Evolutionary conservation across 192 early-diverging fungal species (phyloP), one percentile per base, ranked within the genome.

Genomic region (Backusella sp.): DNA sequence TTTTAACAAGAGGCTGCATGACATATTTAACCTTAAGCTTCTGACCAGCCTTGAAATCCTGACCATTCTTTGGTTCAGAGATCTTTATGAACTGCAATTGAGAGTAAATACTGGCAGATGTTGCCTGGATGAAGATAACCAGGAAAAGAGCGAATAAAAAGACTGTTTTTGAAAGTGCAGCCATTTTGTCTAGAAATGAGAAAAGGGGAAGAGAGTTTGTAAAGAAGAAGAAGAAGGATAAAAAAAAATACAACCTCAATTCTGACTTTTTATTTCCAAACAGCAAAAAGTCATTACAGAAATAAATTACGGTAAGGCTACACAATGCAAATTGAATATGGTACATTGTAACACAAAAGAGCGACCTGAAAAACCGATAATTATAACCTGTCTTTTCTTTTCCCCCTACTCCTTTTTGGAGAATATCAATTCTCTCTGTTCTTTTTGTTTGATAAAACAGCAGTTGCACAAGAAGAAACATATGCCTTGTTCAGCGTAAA

Each of bases 31-130:
- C 36, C 0, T 6, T 28, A 11, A 81, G 17, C 42, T 77, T 74
- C 32, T 81, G 32, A 32, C 80, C 80, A 62, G 80, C 76, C 21
- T 65, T 37, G 21, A 81, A 65, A 28, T 68, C 65, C 14, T 72
- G 65, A n/a, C 73, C 73, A 34, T 39, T 77, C 56, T 74, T 77
- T 34, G 80, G 80, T 19, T 68, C 70, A 28, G 53, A 17, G 52
- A 81, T 81, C 23, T 81, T 81, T 7, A 81, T 81, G 59, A 81
- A 81, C 41, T 81, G 80, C 17, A 81, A 69, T 34, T 81, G 80
- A 36, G 72, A 75, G 52, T 70, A 81, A 34, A 81, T 73, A 44
- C 72, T 72, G 19, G 73, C 80, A 26, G 53, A 66, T 1, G 66
- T 76, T 23, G 73, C 44, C 36, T 81, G 80, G 35, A 80, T 12